These are phyloP conservation scores for Cardamine resedifolia DNA, from an alignment of 345 rosid genomes.

Conservation along the genomic window DNA sequence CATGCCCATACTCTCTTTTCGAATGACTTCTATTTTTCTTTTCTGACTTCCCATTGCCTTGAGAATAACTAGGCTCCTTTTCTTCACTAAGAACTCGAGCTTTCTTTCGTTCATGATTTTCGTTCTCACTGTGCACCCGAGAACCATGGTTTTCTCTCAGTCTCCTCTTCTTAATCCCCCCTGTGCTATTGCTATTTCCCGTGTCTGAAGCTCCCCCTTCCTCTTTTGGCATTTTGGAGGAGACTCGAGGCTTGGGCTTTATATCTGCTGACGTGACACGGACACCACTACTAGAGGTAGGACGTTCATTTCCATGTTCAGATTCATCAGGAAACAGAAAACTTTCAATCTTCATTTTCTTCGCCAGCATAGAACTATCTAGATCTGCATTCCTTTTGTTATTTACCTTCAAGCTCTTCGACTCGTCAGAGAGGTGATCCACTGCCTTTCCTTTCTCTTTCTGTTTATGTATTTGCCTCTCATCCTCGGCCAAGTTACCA, in stretches of 20 bases:
- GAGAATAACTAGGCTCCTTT: slow-evolving; percentile 58
- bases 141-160: slow-evolving; percentile 46
- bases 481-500: slow-evolving; percentile 41
- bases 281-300: slow-evolving; percentile 52
- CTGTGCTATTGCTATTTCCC: slow-evolving; percentile 46
- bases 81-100: slow-evolving; percentile 54
- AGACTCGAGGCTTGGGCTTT: slow-evolving; percentile 41
- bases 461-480: slow-evolving; percentile 51
- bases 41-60: slow-evolving; percentile 53
- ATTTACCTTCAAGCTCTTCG: slow-evolving; percentile 55
- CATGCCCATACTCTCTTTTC: slow-evolving; percentile 53
- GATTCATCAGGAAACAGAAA: slow-evolving; percentile 46
- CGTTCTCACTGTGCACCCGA: slow-evolving; percentile 48
- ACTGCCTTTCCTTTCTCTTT: slow-evolving; percentile 59
- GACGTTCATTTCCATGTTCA: slow-evolving; percentile 52
- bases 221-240: slow-evolving; percentile 49
- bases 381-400: slow-evolving; percentile 56
- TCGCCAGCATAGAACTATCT: slow-evolving; percentile 49
- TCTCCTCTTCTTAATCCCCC: slow-evolving; percentile 59
- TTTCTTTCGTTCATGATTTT: slow-evolving; percentile 59
- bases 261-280: slow-evolving; percentile 43
- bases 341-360: slow-evolving; percentile 64
- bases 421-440: slow-evolving; percentile 51
- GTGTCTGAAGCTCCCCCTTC: slow-evolving; percentile 49
- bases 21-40: slow-evolving; percentile 55